phyloP scores from a whole-genome alignment of 176 grass and related monocot genomes.

The Oryza punctata region DNA sequence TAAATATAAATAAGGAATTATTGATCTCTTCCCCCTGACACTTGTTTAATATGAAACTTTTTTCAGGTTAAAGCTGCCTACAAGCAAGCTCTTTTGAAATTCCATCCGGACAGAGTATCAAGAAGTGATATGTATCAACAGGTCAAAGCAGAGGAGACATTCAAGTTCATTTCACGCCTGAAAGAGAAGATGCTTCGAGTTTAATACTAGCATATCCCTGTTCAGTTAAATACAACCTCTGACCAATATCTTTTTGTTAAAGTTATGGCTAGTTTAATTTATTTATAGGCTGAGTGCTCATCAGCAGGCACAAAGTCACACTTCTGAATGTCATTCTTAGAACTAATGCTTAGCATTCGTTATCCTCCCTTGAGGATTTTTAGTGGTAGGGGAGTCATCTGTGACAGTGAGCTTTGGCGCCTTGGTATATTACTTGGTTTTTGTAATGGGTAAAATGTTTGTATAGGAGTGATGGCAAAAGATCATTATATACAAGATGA shows the following conservation, averaged over 20 bases:
- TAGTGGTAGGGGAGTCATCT: not conserved
- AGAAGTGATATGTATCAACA: slow-evolving; percentile 74
- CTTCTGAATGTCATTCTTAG: slow-evolving; percentile 25
- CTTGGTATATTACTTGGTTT: not conserved
- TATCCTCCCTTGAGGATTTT: not conserved
- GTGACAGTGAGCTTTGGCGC: not conserved
- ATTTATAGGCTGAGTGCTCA: slow-evolving; percentile 28
- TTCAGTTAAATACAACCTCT: not conserved
- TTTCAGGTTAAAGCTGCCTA: slow-evolving; percentile 78
- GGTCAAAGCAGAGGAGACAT: slow-evolving; percentile 93
- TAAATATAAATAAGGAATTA: not conserved
- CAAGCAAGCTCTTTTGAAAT: slow-evolving; percentile 83
- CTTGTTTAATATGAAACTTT: slow-evolving; percentile 19
- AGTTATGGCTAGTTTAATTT: not conserved
- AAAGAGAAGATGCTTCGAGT: slow-evolving; percentile 68
- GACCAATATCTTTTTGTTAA: not conserved
- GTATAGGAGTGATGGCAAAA: slow-evolving; percentile 26
- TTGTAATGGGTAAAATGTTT: slow-evolving; percentile 4
- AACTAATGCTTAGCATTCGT: slow-evolving; percentile 22
- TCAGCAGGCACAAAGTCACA: not conserved
- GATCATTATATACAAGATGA: not conserved
- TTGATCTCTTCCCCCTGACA: not conserved
- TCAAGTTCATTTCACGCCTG: slow-evolving; percentile 90
- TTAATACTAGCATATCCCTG: slow-evolving; percentile 30
- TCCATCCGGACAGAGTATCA: slow-evolving; percentile 88